Conservation (phyloP, 306 rosid species). For the Vigna nakashimae region DNA sequence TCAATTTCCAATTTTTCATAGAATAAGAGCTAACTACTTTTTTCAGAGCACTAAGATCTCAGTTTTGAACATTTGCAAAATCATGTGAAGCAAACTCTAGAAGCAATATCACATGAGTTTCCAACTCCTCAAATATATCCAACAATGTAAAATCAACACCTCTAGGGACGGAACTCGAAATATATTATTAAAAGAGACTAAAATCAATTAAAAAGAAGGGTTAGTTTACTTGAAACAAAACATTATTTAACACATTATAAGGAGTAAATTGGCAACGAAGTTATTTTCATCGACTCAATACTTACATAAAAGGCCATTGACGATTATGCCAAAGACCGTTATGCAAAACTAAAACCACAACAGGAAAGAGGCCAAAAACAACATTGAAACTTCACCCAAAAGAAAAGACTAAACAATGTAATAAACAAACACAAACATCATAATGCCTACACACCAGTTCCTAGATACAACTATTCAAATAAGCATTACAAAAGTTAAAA, state of each 20-base stretch:
- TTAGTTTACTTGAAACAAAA: not conserved
- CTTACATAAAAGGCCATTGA: not conserved
- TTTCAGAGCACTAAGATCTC: not conserved
- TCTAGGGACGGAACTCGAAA: not conserved
- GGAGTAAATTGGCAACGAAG: not conserved
- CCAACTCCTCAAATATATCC: too few species aligned
- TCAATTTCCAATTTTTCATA: not conserved
- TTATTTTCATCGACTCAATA: not conserved
- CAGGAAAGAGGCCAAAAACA: not conserved
- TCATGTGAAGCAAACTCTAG: not conserved
- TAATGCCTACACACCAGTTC: not conserved
- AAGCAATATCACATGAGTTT: not conserved
- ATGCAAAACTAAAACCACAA: not conserved
- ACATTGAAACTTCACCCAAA: constrained; percentile 27
- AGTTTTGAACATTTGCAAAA: constrained; percentile 16
- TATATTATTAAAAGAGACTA: not conserved
- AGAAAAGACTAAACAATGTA: not conserved
- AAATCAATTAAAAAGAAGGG: not conserved
- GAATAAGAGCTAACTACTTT: not conserved
- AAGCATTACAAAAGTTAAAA: not conserved
- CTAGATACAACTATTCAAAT: not conserved
- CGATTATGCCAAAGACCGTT: constrained; percentile 28
- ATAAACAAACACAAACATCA: not conserved
- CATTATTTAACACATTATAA: not conserved
- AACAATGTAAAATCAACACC: not conserved